Conservation (phyloP, 1,284 basidiomycete species). For the Tylopilus microsporus region DNA sequence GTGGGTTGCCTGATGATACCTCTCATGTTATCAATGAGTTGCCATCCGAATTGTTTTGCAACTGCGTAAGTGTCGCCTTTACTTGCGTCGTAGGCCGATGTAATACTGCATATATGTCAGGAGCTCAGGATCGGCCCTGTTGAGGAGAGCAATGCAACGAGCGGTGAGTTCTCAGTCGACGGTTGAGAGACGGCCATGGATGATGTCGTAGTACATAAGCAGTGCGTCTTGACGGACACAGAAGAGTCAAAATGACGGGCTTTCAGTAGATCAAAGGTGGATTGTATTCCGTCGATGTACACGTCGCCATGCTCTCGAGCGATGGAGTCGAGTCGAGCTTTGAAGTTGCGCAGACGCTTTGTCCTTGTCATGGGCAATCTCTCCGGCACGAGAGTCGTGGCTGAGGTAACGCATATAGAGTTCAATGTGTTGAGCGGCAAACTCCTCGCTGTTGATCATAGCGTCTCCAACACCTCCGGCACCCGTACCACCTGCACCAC, state of each 20-base stretch:
- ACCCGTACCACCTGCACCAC: slow-evolving; percentile 56
- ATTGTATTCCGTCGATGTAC: slow-evolving; percentile 93
- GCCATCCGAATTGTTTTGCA: slow-evolving; percentile 28
- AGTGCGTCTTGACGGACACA: slow-evolving; percentile 94
- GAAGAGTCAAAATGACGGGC: slow-evolving; percentile 97
- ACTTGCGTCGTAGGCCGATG: slow-evolving; percentile 77
- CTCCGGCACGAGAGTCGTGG: slow-evolving; percentile 87
- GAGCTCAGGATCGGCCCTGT: slow-evolving; percentile 89
- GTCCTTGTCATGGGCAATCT: slow-evolving; percentile 83
- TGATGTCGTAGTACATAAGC: slow-evolving; percentile 88
- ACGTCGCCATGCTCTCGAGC: slow-evolving; percentile 85
- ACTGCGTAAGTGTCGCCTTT: slow-evolving; percentile 90
- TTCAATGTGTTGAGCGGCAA: slow-evolving; percentile 91
- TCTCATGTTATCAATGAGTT: slow-evolving; percentile 41
- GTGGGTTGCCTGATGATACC: slow-evolving; percentile 82
- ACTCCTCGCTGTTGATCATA: slow-evolving; percentile 96
- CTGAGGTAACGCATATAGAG: slow-evolving; percentile 95
- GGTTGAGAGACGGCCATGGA: slow-evolving; percentile 91
- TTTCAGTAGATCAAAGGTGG: slow-evolving; percentile 90
- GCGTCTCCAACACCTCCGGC: slow-evolving; percentile 67
- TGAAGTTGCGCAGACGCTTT: slow-evolving; percentile 70
- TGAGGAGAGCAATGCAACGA: slow-evolving; percentile 95
- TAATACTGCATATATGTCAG: slow-evolving; percentile 48
- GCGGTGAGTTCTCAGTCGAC: slow-evolving; percentile 95
- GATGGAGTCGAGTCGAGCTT: slow-evolving; percentile 85